phyloP scores from a whole-genome alignment of 306 rosid genomes.

The Purshia tridentata region DNA sequence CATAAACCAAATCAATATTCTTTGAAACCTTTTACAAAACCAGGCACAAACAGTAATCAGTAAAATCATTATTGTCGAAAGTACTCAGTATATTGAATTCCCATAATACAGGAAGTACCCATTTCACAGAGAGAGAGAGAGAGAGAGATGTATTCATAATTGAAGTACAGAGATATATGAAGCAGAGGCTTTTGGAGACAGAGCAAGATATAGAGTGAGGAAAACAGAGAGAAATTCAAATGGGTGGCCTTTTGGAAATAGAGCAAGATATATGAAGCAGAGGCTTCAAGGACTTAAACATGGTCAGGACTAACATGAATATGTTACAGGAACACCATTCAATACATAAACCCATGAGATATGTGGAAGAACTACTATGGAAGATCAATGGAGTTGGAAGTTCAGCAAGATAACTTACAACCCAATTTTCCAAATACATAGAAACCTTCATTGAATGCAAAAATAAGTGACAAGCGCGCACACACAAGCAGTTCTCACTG shows the following conservation, averaged over 20 bases:
- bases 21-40: constrained; percentile 62
- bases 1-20: constrained; percentile 92
- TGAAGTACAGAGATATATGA: too few relatives aligned
- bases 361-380: background rate
- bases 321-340: background rate
- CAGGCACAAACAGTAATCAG: constrained; percentile 9
- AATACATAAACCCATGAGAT: background rate
- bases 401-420: background rate
- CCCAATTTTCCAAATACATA: background rate
- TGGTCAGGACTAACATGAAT: background rate
- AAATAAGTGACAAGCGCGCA: background rate
- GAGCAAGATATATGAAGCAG: background rate
- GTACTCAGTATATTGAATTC: background rate
- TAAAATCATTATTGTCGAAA: too few relatives aligned
- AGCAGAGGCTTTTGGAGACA: background rate
- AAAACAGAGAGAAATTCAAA: background rate
- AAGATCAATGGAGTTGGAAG: background rate
- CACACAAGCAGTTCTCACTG: background rate
- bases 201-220: background rate
- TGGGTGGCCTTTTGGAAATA: background rate
- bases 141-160: background rate
- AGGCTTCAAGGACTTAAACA: background rate
- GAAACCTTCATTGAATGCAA: background rate
- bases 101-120: background rate
- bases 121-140: background rate